A percentile compares a stretch with the other conserved stretches of the same genome.
phyloP scores from a whole-genome alignment of 768 basidiomycete species.

The Fomitopsis pulvina region DNA sequence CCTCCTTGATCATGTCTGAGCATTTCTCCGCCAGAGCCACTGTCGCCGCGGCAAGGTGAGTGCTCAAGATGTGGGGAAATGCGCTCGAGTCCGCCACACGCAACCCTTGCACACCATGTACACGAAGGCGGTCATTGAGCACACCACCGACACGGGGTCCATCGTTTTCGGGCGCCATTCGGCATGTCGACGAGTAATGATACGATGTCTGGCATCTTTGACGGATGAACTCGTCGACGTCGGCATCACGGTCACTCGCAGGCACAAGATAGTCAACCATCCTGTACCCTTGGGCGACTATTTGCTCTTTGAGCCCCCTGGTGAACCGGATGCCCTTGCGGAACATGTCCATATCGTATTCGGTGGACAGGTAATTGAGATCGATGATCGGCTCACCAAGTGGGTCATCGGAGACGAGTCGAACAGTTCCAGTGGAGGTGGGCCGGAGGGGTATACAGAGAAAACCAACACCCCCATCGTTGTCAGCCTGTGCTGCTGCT shows the following conservation, averaged over 20 bases:
- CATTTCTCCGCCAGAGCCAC: slow-evolving; percentile 33
- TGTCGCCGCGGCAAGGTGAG: slow-evolving; percentile 28
- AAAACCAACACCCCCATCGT: background rate
- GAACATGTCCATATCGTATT: background rate
- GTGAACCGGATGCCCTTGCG: background rate
- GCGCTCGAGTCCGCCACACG: slow-evolving; percentile 24
- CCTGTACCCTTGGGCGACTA: background rate
- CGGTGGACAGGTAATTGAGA: slow-evolving; percentile 5
- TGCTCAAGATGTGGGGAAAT: slow-evolving; percentile 23
- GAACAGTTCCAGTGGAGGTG: slow-evolving; percentile 3
- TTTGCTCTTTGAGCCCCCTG: background rate
- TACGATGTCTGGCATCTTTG: slow-evolving; percentile 21
- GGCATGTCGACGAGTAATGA: slow-evolving; percentile 32
- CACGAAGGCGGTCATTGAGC: slow-evolving; percentile 34
- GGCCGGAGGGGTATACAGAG: background rate
- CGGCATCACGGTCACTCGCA: slow-evolving; percentile 21
- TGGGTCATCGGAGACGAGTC: slow-evolving; percentile 4
- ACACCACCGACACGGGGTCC: slow-evolving; percentile 22
- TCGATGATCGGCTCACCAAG: slow-evolving; percentile 2
- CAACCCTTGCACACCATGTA: slow-evolving; percentile 39
- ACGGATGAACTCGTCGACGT: slow-evolving; percentile 26
- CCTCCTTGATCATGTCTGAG: slow-evolving; percentile 25
- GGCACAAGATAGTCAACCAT: slow-evolving; percentile 16
- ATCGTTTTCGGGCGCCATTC: slow-evolving; percentile 22
- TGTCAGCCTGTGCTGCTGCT: background rate